phyloP scores from a whole-genome alignment of 2,329 filamentous ascomycete genomes.

The Elsinoe ampelina region DNA sequence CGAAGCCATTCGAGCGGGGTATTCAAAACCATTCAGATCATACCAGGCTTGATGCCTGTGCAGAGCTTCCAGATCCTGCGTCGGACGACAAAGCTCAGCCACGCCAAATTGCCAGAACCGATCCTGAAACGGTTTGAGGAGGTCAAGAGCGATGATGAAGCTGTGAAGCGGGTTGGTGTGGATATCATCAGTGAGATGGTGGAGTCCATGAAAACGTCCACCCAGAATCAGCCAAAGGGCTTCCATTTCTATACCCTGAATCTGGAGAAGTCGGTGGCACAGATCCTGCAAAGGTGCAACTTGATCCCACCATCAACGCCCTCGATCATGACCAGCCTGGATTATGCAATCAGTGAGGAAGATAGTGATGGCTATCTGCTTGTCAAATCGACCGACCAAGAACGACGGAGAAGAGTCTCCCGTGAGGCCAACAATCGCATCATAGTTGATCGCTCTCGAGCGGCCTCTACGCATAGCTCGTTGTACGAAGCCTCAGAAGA shows the following conservation, averaged over 20 bases:
- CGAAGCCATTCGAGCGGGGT: slow-evolving; percentile 72
- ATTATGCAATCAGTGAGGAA: slow-evolving; percentile 31
- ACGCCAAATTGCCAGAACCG: slow-evolving; percentile 66
- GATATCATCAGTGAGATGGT: slow-evolving; percentile 79
- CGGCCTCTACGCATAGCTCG: slow-evolving; percentile 44
- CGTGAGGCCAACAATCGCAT: slow-evolving; percentile 80
- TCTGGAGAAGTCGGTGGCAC: slow-evolving; percentile 88
- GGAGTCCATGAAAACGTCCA: slow-evolving; percentile 61
- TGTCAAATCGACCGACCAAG: slow-evolving; percentile 21
- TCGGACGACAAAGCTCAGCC: slow-evolving; percentile 86
- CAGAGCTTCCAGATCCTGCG: slow-evolving; percentile 96
- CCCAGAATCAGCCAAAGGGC: slow-evolving; percentile 52
- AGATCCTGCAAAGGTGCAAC: slow-evolving; percentile 77
- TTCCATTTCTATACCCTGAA: slow-evolving; percentile 99
- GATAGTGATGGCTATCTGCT: slow-evolving; percentile 24
- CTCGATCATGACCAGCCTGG: slow-evolving; percentile 20
- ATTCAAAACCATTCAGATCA: slow-evolving; percentile 80
- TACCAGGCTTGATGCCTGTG: slow-evolving; percentile 93
- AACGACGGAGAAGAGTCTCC: slow-evolving; percentile 47
- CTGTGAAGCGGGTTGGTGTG: slow-evolving; percentile 69
- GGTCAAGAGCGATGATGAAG: slow-evolving; percentile 70
- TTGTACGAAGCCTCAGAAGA: slow-evolving; percentile 61
- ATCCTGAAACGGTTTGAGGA: slow-evolving; percentile 62
- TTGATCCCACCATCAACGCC: slow-evolving; percentile 55
- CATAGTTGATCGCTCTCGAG: slow-evolving; percentile 51